These are phyloP conservation scores for Cadophora sp. DNA, from an alignment of 2,329 filamentous ascomycete genomes.

Conservation along the genomic window DNA sequence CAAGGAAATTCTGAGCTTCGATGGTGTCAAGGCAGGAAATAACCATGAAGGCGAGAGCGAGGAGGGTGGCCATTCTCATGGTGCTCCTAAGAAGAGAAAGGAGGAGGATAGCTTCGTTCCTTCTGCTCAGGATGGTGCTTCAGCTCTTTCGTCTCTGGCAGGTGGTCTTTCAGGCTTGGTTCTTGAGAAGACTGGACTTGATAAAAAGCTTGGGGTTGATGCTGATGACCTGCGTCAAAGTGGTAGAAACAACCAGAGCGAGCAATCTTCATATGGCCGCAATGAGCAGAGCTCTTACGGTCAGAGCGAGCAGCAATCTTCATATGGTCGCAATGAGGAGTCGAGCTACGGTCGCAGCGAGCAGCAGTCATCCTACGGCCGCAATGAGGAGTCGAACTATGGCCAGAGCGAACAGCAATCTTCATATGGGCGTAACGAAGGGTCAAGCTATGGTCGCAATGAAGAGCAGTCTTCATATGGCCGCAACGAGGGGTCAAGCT, in stretches of 20 bases:
- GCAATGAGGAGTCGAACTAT: conserved; percentile 11
- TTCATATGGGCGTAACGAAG: background rate
- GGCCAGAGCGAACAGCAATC: background rate
- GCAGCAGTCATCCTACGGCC: background rate
- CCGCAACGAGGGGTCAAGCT: conserved; percentile 8
- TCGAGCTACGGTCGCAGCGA: conserved; percentile 4
- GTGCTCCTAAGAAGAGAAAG: conserved; percentile 19
- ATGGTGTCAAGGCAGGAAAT: conserved; percentile 62
- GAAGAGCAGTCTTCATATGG: conserved; percentile 5
- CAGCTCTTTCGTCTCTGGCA: background rate
- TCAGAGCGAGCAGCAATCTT: background rate
- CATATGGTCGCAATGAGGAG: background rate
- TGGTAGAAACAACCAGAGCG: background rate
- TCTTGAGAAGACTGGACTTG: conserved; percentile 21
- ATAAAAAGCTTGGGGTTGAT: conserved; percentile 16
- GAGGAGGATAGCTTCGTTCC: conserved; percentile 8
- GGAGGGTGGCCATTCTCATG: conserved; percentile 24
- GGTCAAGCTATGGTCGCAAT: conserved; percentile 2
- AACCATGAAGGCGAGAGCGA: conserved; percentile 24
- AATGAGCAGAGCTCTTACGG: conserved; percentile 12
- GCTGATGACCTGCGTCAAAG: background rate
- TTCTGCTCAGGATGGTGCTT: conserved; percentile 25
- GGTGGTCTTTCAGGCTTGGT: conserved; percentile 20
- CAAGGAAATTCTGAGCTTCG: conserved; percentile 74
- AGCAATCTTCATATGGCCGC: conserved; percentile 10